Evolutionary conservation across 345 rosid genomes (phyloP).

Genomic region (Carallia pectinifolia): DNA sequence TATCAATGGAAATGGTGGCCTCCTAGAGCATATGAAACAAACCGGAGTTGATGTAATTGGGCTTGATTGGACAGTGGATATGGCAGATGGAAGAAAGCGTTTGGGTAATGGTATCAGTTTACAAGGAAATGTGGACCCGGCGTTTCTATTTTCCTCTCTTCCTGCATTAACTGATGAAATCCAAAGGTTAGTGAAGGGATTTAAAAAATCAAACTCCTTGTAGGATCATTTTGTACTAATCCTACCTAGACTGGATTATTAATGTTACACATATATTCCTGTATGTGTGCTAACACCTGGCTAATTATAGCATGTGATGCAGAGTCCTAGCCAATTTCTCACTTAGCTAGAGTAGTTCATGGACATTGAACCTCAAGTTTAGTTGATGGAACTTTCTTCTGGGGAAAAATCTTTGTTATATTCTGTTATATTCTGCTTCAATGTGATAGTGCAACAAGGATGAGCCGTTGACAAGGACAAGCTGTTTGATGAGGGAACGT

Average conservation of each 20-base stretch:
- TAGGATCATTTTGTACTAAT: not conserved
- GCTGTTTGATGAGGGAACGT: not conserved
- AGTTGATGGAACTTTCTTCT: slow-evolving; percentile 1
- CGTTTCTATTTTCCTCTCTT: slow-evolving; percentile 71
- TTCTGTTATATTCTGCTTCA: not conserved
- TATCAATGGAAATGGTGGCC: slow-evolving; percentile 93
- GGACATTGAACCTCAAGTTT: not conserved
- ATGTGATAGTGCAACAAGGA: no score
- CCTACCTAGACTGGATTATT: not conserved
- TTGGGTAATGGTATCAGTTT: slow-evolving; percentile 63
- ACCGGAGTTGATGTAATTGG: slow-evolving; percentile 91
- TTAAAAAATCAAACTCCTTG: not conserved
- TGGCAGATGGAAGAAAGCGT: slow-evolving; percentile 85
- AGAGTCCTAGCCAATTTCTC: no score
- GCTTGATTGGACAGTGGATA: slow-evolving; percentile 95
- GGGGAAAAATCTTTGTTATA: not conserved
- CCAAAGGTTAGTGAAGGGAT: slow-evolving; percentile 41
- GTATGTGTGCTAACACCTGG: not conserved
- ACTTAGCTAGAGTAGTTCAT: no score
- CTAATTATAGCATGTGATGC: no score
- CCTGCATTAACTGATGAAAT: slow-evolving; percentile 82
- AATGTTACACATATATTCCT: not conserved
- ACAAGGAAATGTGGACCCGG: slow-evolving; percentile 93
- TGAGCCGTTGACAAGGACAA: not conserved
- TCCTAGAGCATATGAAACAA: slow-evolving; percentile 87